Conservation (phyloP, 306 rosid genomes). For the Abrus pulchellus region DNA sequence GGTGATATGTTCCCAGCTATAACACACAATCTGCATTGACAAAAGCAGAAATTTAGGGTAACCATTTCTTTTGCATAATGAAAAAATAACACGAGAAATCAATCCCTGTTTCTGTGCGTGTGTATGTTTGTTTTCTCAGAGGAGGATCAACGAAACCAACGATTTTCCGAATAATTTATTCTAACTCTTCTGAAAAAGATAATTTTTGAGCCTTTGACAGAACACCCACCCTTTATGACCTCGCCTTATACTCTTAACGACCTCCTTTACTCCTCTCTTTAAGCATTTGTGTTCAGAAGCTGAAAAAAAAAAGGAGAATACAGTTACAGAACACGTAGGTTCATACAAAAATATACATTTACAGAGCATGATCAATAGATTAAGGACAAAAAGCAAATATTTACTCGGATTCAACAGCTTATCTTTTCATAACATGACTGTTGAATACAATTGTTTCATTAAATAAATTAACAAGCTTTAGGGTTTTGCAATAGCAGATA, state of each 20-base stretch:
- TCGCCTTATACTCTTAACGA: conserved; percentile 87
- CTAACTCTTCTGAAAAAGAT: not conserved
- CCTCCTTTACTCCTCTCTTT: conserved; percentile 97
- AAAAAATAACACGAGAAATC: not conserved
- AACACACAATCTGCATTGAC: conserved; percentile 76
- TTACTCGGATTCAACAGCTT: not conserved
- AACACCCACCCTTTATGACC: conserved; percentile 86
- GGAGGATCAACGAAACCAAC: not conserved
- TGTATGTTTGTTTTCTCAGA: not conserved
- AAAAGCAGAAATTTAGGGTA: conserved; percentile 2
- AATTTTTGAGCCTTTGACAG: not conserved
- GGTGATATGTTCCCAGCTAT: conserved; percentile 97
- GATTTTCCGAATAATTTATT: no score
- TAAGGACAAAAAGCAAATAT: not conserved
- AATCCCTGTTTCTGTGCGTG: not conserved
- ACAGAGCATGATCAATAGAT: not conserved
- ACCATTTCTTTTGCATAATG: not conserved
- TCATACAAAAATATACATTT: not conserved
- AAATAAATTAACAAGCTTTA: no score
- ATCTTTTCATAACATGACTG: not conserved
- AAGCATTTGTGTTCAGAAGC: conserved; percentile 90
- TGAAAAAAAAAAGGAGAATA: conserved; percentile 49
- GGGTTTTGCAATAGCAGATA: no score
- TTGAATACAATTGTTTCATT: not conserved
- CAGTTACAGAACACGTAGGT: not conserved